Base-by-base conservation (phyloP, 176 grass and related monocot species). In the Aegilops longissima region DNA sequence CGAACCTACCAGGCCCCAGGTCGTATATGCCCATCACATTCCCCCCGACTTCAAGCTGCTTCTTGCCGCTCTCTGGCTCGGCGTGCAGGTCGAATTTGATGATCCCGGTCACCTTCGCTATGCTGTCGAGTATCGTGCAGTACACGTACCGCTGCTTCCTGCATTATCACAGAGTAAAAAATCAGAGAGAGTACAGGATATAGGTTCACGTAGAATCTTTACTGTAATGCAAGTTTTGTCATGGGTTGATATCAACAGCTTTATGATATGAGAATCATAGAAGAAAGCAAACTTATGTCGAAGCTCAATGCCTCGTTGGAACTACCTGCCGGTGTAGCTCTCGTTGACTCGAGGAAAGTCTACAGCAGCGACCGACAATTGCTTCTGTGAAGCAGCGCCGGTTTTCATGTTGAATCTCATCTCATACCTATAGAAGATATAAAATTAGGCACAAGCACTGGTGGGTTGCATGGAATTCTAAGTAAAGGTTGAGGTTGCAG, bases 331-430 rank as follows among this genome's bases (percentile, higher is more conserved):
- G 74, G 88, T 94, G 29, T 95, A 98, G 77, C 81, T 92, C 89
- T 98, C 93, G 25, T 98, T 98, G 63, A 98, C 89, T 81, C 90
- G 87, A 87, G 96, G 93, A 20, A 98, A 98, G 93, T 98, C 96
- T 34, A 98, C 96, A 67, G 91, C 82, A 80, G 96, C 91, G 61
- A 94, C 96, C 8, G 91, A 95, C 9, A 98, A 64, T 88, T 95
- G 86, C 84, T 93, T 98, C 67, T 98, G 96, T 21, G 86, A 91
- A 90, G 96, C 89, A 76, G 86, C 84, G 17, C 93, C 93, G 8
- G 76, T 86, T 89, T 91, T 98, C 91, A 93, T 93, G 82, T 98
- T 92, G 83, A 98, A 98, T 73, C 91, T 94, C 96, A 98, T 94
- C 89, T 94, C 96, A 17, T 94, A 98, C 85, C 96, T 95, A 82